A percentile compares a stretch with the other conserved stretches of the same genome.
Evolutionary conservation across 2,329 filamentous ascomycete genomes (phyloP).

Genomic region (Cladosporium sp.): DNA sequence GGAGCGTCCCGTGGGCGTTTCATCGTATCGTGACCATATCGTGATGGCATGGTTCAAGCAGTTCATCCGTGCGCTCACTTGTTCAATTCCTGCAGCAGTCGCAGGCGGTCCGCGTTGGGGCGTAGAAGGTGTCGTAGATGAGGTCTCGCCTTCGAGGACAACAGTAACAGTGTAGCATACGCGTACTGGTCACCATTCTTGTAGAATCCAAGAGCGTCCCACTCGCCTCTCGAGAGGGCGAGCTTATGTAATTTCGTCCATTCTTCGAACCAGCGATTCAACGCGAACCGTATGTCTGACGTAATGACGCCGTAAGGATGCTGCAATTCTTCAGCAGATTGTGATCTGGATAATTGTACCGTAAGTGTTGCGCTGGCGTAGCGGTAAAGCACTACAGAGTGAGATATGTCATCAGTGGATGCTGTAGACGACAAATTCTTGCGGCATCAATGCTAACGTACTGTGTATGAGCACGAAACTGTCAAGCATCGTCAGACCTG

Average conservation of each 20-base stretch:
- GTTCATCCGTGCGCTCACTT: not conserved
- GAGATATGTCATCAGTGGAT: not conserved
- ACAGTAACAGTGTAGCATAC: conserved; percentile 19
- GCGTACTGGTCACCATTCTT: conserved; percentile 26
- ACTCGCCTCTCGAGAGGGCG: conserved; percentile 6
- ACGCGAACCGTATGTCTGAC: conserved; percentile 8
- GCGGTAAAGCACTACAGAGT: not conserved
- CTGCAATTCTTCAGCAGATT: not conserved
- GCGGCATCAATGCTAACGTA: not conserved
- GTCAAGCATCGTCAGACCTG: not conserved
- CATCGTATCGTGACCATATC: not conserved
- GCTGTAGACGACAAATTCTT: not conserved
- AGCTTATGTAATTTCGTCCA: conserved; percentile 20
- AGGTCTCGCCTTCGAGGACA: not conserved
- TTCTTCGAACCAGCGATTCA: conserved; percentile 22
- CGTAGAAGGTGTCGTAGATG: not conserved
- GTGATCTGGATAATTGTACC: not conserved
- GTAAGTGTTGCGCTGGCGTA: not conserved
- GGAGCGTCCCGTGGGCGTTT: not conserved
- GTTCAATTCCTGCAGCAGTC: not conserved
- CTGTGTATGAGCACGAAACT: conserved; percentile 3
- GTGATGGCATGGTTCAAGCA: not conserved
- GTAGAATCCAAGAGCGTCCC: conserved; percentile 24
- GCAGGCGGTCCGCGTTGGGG: not conserved
- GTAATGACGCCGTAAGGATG: not conserved